Base-by-base conservation (phyloP, 495 filamentous ascomycete genomes). In the Cenococcum geophilum region DNA sequence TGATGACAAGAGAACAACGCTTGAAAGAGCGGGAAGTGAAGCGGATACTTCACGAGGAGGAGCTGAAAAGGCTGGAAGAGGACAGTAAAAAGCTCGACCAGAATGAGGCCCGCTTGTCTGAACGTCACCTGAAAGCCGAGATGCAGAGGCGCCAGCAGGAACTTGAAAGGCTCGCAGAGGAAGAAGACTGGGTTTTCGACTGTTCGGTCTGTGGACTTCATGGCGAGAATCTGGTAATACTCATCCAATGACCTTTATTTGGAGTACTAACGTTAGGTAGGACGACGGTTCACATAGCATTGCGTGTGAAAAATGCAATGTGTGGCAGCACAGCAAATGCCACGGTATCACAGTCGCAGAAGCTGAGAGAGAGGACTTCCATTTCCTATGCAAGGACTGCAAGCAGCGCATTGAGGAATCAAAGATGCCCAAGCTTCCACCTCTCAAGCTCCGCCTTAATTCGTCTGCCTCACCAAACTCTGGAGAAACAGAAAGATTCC, bases 301-400 rank as follows among this genome's bases (percentile, higher is more conserved):
- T 60, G 87, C 91, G n/a, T 98, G 93, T 71, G 93, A 97, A 68
- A 86, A 80, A 52, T 98, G 93, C 78, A 93, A 88, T 70, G 85
- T 95, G 20, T 98, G 93, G 93, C 92, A 97, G 70, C 93, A 97
- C 68, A 92, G 88, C 77, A 86, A 85, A 52, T 98, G 93, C 68
- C 83, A 96, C 53, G 88, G 85, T 34, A 88, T 97, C 59, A 79
- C 79, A 11, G 80, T 89, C 60, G 77, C 79, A 49, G 86, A 89
- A 59, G 92, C 89, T 5, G 90, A 96, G 56, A 78, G 84, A 49
- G 89, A 92, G 12, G 87, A 95, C 65, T 97, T 96, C 70, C 85
- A 89, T 57, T 96, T 96, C 71, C 76, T 96, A 55, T 98, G 93
- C 75, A 77, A 77, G 22, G 82, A 84, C 52, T 98, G 93, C 75